phyloP scores from a whole-genome alignment of 2,329 filamentous ascomycete genomes.

The Aaosphaeria arxii region DNA sequence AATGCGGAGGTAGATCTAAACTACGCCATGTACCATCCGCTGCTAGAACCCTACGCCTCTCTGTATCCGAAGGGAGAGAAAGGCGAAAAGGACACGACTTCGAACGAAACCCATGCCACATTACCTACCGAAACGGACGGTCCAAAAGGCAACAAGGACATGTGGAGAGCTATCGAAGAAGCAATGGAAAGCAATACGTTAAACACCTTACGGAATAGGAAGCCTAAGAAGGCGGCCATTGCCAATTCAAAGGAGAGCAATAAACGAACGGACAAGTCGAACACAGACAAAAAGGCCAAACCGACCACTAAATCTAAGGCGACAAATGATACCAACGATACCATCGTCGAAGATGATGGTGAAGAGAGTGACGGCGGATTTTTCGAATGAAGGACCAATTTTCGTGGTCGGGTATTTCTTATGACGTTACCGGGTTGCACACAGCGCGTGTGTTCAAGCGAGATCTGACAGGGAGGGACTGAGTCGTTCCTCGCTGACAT shows the following conservation, averaged over 20 bases:
- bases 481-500: too few relatives aligned
- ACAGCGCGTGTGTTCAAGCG: too few relatives aligned
- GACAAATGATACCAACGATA: constrained; percentile 17
- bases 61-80: constrained; percentile 44
- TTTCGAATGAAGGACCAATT: constrained; percentile 24
- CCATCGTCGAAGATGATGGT: constrained; percentile 17
- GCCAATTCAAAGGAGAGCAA: constrained; percentile 7
- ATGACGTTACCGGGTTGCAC: background rate
- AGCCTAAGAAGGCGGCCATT: constrained; percentile 15
- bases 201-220: constrained; percentile 55
- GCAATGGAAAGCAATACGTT: constrained; percentile 59
- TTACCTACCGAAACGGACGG: constrained; percentile 38
- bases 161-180: constrained; percentile 67
- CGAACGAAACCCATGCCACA: constrained; percentile 19
- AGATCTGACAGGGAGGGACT: too few relatives aligned
- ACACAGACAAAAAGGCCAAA: constrained; percentile 15
- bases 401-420: background rate
- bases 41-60: constrained; percentile 66
- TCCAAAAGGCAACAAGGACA: constrained; percentile 51
- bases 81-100: constrained; percentile 18
- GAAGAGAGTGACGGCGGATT: constrained; percentile 39
- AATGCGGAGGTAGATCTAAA: constrained; percentile 70
- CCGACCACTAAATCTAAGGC: constrained; percentile 11
- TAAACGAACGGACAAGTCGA: constrained; percentile 8
- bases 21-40: constrained; percentile 71